Percentiles rank a stretch among this genome's conserved stretches.
phyloP scores from a whole-genome alignment of 2,329 filamentous ascomycete species.

The Penicillium italicum region DNA sequence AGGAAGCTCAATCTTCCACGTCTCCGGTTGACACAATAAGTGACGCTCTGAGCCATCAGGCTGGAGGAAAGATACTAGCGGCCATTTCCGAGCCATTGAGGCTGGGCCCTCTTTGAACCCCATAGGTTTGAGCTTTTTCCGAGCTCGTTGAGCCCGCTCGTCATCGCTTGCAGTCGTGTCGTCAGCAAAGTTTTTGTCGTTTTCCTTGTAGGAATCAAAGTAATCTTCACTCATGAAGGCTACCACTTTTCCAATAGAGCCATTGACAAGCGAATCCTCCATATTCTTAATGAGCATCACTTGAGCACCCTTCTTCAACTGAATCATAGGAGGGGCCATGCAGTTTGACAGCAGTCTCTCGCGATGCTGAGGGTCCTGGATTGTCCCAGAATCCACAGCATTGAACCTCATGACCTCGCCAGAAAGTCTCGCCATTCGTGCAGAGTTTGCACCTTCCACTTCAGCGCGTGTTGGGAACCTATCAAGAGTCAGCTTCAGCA shows the following conservation, averaged over 20 bases:
- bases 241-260: constrained; percentile 81
- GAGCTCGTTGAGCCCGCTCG: constrained; percentile 41
- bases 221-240: constrained; percentile 70
- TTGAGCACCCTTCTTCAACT: constrained; percentile 86
- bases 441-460: constrained; percentile 80
- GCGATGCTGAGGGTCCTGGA: constrained; percentile 62
- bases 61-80: constrained; percentile 78
- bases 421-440: constrained; percentile 66
- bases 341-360: constrained; percentile 81
- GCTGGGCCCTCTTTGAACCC: constrained; percentile 49
- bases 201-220: constrained; percentile 56
- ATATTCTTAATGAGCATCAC: constrained; percentile 99
- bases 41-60: constrained; percentile 72
- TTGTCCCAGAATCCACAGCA: constrained; percentile 68
- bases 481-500: constrained; percentile 20
- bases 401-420: constrained; percentile 67
- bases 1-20: constrained; percentile 96
- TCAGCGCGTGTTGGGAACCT: constrained; percentile 84
- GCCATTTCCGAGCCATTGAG: constrained; percentile 61
- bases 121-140: constrained; percentile 56
- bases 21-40: constrained; percentile 78
- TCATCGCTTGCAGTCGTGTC: constrained; percentile 47
- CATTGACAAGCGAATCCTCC: constrained; percentile 90
- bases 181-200: constrained; percentile 56
- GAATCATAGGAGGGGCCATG: constrained; percentile 81